Conservation (phyloP, 495 filamentous ascomycete genomes). For the Hyaloscypha bicolor region DNA sequence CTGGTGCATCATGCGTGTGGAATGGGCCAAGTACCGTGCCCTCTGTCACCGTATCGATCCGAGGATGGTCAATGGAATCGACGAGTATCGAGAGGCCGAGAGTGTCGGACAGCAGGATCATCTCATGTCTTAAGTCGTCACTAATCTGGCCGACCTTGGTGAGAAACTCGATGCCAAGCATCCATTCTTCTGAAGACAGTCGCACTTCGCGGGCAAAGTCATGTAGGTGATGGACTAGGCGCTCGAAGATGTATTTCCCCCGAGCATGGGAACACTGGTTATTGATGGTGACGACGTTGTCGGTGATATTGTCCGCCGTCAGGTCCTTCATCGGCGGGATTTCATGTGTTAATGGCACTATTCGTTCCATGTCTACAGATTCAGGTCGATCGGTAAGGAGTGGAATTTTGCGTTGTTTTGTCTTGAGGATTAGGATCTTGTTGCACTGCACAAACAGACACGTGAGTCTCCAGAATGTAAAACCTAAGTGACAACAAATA, state of each 20-base stretch:
- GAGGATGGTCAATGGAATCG: slow-evolving; percentile 88
- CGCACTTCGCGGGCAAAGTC: slow-evolving; percentile 80
- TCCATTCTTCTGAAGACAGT: slow-evolving; percentile 77
- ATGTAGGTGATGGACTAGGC: slow-evolving; percentile 77
- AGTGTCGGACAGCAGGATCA: slow-evolving; percentile 74
- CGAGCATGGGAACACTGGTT: slow-evolving; percentile 65
- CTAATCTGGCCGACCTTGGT: slow-evolving; percentile 70
- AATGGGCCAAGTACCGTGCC: slow-evolving; percentile 90
- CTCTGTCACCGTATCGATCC: slow-evolving; percentile 73
- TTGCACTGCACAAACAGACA: too few species aligned
- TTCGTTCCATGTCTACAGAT: neutral
- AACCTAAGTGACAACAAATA: too few species aligned
- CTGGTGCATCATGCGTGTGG: slow-evolving; percentile 72
- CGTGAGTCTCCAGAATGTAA: too few species aligned
- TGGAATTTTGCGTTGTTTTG: neutral
- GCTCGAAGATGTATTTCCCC: slow-evolving; percentile 68
- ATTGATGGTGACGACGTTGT: slow-evolving; percentile 71
- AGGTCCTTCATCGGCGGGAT: slow-evolving; percentile 58
- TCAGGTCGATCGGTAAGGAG: neutral
- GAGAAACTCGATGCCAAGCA: slow-evolving; percentile 67
- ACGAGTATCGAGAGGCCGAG: slow-evolving; percentile 86
- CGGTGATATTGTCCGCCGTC: slow-evolving; percentile 79
- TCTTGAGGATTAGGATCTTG: too few species aligned
- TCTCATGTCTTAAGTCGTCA: slow-evolving; percentile 62
- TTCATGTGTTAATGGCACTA: neutral